Evolutionary conservation across 495 filamentous ascomycete species (phyloP), one percentile per base, ranked within the genome.

Genomic region (Penicillium cataractarum): DNA sequence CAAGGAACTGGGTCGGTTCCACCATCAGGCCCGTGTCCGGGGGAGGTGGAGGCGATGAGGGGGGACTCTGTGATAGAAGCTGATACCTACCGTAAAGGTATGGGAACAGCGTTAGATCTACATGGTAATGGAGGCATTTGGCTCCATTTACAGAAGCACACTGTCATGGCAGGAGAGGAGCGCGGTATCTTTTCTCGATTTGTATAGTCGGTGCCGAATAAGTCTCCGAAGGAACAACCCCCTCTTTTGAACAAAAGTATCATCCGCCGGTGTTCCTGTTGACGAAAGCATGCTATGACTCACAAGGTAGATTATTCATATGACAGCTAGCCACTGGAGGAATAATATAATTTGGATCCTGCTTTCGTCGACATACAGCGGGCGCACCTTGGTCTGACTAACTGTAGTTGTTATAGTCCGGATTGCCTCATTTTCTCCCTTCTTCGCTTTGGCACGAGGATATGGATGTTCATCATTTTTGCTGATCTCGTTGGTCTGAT

Each of bases 181-280:
- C 51, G 31, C 31, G 51, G 51, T 35, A 21, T 35, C 10, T 35
- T 35, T 35, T 54, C 31, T 35, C 13, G 27, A n/a, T 54, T 33
- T 32, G 51, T 32, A 54, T 33, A 21, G n/a, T 35, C 51, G 51
- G 51, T 13, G 29, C 29, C 26, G 51, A 54, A 54, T 7, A 32
- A 32, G 31, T 33, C 51, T 54, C 51, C 51, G 51, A 35, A 32
- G 19, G 19, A 35, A 4, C n/a, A 54, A 54, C 27, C 51, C n/a
- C 51, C 51, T 35, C 31, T 19, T 54, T 21, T 0, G 51, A 24
- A 35, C 29, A 12, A 52, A 1, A 29, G 4, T 19, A 17, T 29
- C 49, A 8, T 29, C 15, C 31, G 6, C n/a, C 31, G 13, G 27
- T 1, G 29, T 21, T 21, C 29, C 27, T 10, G 29, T 31, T 26